These are phyloP conservation scores for Talaromyces borbonicus DNA, from an alignment of 495 filamentous ascomycete genomes.

Conservation along the genomic window DNA sequence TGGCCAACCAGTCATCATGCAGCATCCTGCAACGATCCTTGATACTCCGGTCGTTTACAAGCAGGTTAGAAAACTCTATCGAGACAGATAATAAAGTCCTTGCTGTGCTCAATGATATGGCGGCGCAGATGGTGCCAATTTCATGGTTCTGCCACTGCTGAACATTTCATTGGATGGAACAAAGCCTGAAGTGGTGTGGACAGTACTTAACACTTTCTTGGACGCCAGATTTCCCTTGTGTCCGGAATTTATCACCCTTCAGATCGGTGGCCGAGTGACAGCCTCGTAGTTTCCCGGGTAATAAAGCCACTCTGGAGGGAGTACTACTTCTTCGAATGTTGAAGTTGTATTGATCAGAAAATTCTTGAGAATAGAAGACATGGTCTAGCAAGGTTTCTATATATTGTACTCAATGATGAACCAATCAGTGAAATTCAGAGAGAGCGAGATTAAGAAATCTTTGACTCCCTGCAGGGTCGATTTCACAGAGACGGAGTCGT, in stretches of 20 bases:
- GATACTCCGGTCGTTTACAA: background rate
- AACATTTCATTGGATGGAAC: constrained; percentile 1
- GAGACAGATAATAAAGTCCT: background rate
- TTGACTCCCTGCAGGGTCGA: constrained; percentile 1
- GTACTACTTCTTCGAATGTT: background rate
- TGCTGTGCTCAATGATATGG: background rate
- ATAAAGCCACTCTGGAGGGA: background rate
- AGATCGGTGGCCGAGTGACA: background rate
- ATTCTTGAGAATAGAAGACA: background rate
- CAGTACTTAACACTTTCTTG: constrained; percentile 1
- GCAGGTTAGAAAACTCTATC: background rate
- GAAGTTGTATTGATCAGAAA: background rate
- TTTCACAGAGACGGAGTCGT: background rate
- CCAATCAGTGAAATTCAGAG: background rate
- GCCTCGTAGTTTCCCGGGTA: background rate
- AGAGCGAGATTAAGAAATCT: background rate
- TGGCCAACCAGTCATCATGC: constrained; percentile 1
- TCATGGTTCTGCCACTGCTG: background rate
- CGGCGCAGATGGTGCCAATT: constrained; percentile 1
- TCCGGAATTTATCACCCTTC: constrained; percentile 2
- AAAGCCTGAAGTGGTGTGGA: constrained; percentile 3
- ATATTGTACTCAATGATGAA: constrained; percentile 1
- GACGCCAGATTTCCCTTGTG: background rate
- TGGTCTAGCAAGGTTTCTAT: background rate
- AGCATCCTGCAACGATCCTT: background rate